These are phyloP conservation scores for Tillandsia leiboldiana DNA, from an alignment of 176 grass and related monocot species.

Conservation along the genomic window DNA sequence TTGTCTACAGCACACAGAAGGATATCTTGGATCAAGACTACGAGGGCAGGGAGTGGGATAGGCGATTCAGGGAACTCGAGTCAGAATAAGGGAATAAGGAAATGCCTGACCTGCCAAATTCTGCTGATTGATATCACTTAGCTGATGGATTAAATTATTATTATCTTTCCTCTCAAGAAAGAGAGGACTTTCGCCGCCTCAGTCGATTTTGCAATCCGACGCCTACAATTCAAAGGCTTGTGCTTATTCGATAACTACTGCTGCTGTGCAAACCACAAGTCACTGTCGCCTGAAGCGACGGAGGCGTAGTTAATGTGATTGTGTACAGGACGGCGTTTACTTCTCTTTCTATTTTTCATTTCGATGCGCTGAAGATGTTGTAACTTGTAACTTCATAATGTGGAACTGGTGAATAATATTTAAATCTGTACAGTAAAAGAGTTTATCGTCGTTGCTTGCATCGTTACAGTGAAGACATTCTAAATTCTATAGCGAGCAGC, in stretches of 20 bases:
- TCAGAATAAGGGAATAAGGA: conserved; percentile 32
- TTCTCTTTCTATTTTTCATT: neutral
- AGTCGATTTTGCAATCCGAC: neutral
- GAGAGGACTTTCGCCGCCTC: neutral
- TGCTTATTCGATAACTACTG: neutral
- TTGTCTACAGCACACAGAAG: conserved; percentile 70
- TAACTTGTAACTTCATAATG: neutral
- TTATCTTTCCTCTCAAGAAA: neutral
- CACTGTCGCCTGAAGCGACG: neutral
- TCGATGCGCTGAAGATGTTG: neutral
- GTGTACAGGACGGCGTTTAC: neutral
- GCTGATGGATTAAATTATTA: neutral
- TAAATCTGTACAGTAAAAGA: neutral
- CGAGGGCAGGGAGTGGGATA: conserved; percentile 76
- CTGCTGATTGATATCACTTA: neutral
- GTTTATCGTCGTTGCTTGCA: neutral
- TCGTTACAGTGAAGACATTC: neutral
- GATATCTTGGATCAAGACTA: conserved; percentile 86
- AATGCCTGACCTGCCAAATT: neutral
- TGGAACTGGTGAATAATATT: neutral
- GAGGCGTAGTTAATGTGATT: neutral
- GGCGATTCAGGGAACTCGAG: conserved; percentile 59
- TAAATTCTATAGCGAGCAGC: no score
- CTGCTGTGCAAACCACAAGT: neutral
- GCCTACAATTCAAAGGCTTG: neutral